phyloP scores from a whole-genome alignment of 176 grass and related monocot species.

The Rhynchospora breviuscula region DNA sequence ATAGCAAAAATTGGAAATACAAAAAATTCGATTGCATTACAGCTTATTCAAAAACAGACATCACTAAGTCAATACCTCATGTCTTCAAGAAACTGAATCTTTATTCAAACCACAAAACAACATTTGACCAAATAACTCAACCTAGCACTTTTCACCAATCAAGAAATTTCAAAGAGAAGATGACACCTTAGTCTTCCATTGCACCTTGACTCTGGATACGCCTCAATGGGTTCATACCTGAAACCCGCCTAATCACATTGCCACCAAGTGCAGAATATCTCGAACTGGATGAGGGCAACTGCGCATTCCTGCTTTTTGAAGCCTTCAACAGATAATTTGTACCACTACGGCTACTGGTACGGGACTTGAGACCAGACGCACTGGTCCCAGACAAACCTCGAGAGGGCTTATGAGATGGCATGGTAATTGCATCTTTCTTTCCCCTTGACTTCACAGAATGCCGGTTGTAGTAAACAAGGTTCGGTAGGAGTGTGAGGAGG shows the following conservation, averaged over 20 bases:
- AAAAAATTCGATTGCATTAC: background rate
- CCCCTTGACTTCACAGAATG: slow-evolving; percentile 56
- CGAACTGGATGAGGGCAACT: background rate
- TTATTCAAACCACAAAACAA: slow-evolving; percentile 15
- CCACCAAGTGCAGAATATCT: background rate
- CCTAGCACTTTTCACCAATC: background rate
- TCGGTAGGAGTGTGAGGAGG: slow-evolving; percentile 60
- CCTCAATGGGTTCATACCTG: slow-evolving; percentile 5
- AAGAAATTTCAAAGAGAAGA: background rate
- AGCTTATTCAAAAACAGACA: background rate
- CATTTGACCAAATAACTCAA: slow-evolving; percentile 13
- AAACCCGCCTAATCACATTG: background rate
- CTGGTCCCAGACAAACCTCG: background rate
- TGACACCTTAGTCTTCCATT: background rate
- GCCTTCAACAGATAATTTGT: background rate
- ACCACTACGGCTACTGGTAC: background rate
- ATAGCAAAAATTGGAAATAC: background rate
- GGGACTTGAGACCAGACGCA: background rate
- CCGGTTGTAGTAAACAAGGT: slow-evolving; percentile 67
- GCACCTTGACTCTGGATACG: slow-evolving; percentile 13
- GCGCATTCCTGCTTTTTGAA: slow-evolving; percentile 5
- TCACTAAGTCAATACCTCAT: background rate
- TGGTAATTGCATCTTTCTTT: slow-evolving; percentile 48
- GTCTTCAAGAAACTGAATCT: background rate
- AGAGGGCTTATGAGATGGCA: background rate